Percentiles rank a stretch among this genome's conserved stretches.
These are phyloP conservation scores for Paraleonurus japonicus DNA, from an alignment of 257 asterid genomes.

Conservation along the genomic window DNA sequence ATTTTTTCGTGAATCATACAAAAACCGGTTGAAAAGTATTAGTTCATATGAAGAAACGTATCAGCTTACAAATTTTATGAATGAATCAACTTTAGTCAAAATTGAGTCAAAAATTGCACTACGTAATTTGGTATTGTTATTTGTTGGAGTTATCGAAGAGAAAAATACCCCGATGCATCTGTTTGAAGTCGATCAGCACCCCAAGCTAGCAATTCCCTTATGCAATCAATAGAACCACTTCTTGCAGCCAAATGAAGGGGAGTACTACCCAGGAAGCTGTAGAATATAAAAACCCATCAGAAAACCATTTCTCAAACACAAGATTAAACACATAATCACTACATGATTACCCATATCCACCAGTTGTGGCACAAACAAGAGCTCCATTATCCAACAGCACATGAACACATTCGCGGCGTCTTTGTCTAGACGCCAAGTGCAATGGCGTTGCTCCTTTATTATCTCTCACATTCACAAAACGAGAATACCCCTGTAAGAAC, in stretches of 20 bases:
- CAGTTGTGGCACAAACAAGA: slow-evolving; percentile 77
- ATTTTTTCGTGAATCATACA: not conserved
- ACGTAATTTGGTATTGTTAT: not conserved
- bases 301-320: not conserved
- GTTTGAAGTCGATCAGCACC: slow-evolving; percentile 83
- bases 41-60: not conserved
- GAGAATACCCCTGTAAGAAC: slow-evolving; percentile 92
- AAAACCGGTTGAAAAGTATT: not conserved
- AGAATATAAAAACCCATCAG: not conserved
- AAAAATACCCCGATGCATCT: slow-evolving; percentile 74
- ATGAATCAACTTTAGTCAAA: not conserved
- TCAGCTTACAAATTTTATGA: not conserved
- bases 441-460: slow-evolving; percentile 86
- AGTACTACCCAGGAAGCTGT: slow-evolving; percentile 73
- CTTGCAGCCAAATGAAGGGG: slow-evolving; percentile 99
- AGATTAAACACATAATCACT: not conserved
- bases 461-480: slow-evolving; percentile 84
- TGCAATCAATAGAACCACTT: slow-evolving; percentile 87
- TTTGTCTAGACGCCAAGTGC: slow-evolving; percentile 78
- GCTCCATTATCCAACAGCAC: slow-evolving; percentile 72
- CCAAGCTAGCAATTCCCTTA: slow-evolving; percentile 82
- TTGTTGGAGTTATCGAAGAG: not conserved
- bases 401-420: slow-evolving; percentile 60
- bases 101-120: not conserved
- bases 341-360: slow-evolving; percentile 65